A percentile compares a stretch with the other conserved stretches of the same genome.
These are phyloP conservation scores for Pichia rugopelliculosa DNA, from an alignment of 805 yeast genomes.

Conservation along the genomic window DNA sequence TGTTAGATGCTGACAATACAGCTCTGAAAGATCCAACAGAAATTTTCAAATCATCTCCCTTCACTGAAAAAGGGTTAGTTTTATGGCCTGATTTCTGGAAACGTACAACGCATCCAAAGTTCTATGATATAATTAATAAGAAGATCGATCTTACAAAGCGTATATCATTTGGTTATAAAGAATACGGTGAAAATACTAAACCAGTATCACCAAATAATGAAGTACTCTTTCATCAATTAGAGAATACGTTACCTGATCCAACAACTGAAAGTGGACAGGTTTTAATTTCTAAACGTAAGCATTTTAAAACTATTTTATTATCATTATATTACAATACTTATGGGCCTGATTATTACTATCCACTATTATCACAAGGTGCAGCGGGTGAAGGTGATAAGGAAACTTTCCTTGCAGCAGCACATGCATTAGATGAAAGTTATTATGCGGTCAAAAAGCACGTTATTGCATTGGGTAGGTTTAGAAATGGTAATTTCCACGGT, in stretches of 20 bases:
- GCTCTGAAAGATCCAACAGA: slow-evolving; percentile 31
- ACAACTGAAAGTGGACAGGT: slow-evolving; percentile 63
- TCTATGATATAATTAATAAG: slow-evolving; percentile 40
- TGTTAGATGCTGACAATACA: slow-evolving; percentile 38
- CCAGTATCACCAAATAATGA: slow-evolving; percentile 37
- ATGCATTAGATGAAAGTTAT: slow-evolving; percentile 48
- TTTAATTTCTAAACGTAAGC: slow-evolving; percentile 48
- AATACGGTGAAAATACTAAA: slow-evolving; percentile 25
- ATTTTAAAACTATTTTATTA: slow-evolving; percentile 44
- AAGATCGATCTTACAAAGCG: slow-evolving; percentile 21
- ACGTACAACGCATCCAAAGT: slow-evolving; percentile 54
- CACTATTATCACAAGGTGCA: slow-evolving; percentile 40
- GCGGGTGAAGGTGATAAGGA: slow-evolving; percentile 55
- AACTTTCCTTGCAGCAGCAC: slow-evolving; percentile 49
- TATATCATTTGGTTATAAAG: slow-evolving; percentile 5
- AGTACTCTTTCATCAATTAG: slow-evolving; percentile 49
- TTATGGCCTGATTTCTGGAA: slow-evolving; percentile 71
- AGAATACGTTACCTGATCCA: slow-evolving; percentile 56
- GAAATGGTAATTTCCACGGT: slow-evolving; percentile 42
- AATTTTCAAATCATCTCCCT: slow-evolving; percentile 33
- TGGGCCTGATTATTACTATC: slow-evolving; percentile 52
- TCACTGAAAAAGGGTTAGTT: slow-evolving; percentile 41
- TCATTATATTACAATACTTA: slow-evolving; percentile 54
- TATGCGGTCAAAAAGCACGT: slow-evolving; percentile 54
- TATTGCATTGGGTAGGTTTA: slow-evolving; percentile 47